Evolutionary conservation across 1,284 basidiomycete species (phyloP).

Genomic region (Malassezia nana): DNA sequence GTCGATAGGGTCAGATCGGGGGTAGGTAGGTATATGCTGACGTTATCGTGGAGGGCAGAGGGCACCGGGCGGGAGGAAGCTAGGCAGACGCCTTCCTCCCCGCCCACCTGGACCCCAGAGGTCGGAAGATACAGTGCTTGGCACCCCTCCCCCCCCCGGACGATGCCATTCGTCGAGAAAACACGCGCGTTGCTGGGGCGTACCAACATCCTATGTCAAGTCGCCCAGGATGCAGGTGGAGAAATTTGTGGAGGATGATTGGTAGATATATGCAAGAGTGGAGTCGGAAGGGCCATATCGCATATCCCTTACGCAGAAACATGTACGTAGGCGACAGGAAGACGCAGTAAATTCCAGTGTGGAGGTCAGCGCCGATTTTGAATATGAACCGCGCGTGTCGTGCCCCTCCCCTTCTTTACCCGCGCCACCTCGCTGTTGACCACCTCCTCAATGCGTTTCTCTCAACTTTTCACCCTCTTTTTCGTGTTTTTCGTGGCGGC

Average conservation of each 20-base stretch:
- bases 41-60: too few relatives aligned
- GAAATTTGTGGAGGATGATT: not conserved
- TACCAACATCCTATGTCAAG: too few relatives aligned
- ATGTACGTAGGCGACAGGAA: too few relatives aligned
- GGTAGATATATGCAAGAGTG: not conserved
- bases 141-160: too few relatives aligned
- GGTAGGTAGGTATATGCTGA: too few relatives aligned
- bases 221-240: not conserved
- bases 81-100: too few relatives aligned
- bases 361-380: not conserved
- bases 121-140: too few relatives aligned
- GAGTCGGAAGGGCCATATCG: not conserved
- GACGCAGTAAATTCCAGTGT: constrained; percentile 9
- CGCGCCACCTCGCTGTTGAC: not conserved
- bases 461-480: constrained; percentile 3
- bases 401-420: not conserved
- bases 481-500: constrained; percentile 1
- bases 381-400: not conserved
- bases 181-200: too few relatives aligned
- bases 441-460: not conserved
- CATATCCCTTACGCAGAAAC: not conserved
- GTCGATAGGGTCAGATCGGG: too few relatives aligned
- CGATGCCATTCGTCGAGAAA: too few relatives aligned
- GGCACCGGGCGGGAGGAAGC: too few relatives aligned
- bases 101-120: too few relatives aligned